phyloP scores from a whole-genome alignment of 176 grass and related monocot species.

The Phoenix roebelenii region DNA sequence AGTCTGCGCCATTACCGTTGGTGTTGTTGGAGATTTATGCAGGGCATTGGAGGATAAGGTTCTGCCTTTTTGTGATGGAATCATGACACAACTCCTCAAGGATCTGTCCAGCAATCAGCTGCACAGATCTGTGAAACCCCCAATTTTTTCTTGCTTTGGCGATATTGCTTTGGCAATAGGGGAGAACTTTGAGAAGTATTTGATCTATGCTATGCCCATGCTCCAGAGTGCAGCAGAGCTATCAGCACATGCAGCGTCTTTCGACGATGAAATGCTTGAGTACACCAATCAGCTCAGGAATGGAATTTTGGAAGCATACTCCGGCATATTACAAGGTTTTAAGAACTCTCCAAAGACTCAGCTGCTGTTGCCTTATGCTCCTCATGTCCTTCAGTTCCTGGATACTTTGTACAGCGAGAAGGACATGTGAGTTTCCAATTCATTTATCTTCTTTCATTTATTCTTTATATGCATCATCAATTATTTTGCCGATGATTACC shows the following conservation, averaged over 20 bases:
- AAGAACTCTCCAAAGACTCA: constrained; percentile 12
- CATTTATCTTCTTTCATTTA: not conserved
- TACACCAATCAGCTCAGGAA: constrained; percentile 13
- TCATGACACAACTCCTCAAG: constrained; percentile 11
- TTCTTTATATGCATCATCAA: too few species aligned
- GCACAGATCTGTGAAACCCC: constrained; percentile 12
- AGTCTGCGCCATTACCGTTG: constrained; percentile 12
- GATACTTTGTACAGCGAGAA: constrained; percentile 4
- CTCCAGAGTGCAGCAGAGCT: constrained; percentile 12
- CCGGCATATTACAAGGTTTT: constrained; percentile 13
- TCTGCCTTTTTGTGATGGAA: constrained; percentile 8
- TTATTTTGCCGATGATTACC: not conserved
- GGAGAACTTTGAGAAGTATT: constrained; percentile 12
- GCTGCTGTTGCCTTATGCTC: constrained; percentile 9
- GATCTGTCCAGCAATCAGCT: constrained; percentile 8
- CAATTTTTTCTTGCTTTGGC: constrained; percentile 16
- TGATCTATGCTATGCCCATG: constrained; percentile 16
- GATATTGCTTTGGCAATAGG: constrained; percentile 10
- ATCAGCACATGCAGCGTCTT: not conserved
- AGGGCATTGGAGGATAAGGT: constrained; percentile 16
- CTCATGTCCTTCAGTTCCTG: constrained; percentile 16
- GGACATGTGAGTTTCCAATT: constrained; percentile 6
- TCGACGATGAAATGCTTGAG: constrained; percentile 9
- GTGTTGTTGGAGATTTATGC: constrained; percentile 13
- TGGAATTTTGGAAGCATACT: constrained; percentile 15